Evolutionary conservation across 768 basidiomycete species (phyloP).

Genomic region (Cytidiella melzeri): DNA sequence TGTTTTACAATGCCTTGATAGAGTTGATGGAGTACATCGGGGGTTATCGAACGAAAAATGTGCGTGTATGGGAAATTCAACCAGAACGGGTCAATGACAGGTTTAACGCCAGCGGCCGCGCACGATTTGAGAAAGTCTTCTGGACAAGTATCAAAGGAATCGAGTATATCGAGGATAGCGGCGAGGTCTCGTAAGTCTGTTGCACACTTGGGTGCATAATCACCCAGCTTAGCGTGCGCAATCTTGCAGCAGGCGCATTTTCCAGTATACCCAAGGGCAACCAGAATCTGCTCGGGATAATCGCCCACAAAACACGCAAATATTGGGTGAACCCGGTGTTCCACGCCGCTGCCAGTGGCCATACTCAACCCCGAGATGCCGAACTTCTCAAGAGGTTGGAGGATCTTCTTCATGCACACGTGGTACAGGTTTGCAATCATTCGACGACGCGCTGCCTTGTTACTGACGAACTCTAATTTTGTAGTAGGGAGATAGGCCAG

Average conservation of each 20-base stretch:
- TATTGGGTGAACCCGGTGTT: conserved; percentile 16
- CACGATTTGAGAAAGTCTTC: conserved; percentile 10
- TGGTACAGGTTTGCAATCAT: conserved; percentile 10
- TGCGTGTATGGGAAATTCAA: conserved; percentile 18
- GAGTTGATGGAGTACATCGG: conserved; percentile 26
- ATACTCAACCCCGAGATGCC: conserved; percentile 16
- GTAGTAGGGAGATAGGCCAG: conserved; percentile 17
- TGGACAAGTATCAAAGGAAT: not conserved
- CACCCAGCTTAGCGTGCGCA: conserved; percentile 9
- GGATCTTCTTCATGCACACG: conserved; percentile 2
- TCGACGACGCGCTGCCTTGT: not conserved
- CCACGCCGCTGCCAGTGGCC: conserved; percentile 14
- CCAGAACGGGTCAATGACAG: conserved; percentile 21
- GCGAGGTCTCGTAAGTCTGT: conserved; percentile 2
- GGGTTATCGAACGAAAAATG: conserved; percentile 20
- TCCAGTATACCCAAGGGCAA: conserved; percentile 13
- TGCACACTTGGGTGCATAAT: conserved; percentile 1
- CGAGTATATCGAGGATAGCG: conserved; percentile 7
- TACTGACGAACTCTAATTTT: conserved; percentile 10
- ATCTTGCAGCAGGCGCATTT: conserved; percentile 13
- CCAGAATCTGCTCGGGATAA: conserved; percentile 7
- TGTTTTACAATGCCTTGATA: conserved; percentile 29
- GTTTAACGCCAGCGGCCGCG: conserved; percentile 14
- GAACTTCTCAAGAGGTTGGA: conserved; percentile 4
- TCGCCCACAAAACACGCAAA: conserved; percentile 13